A percentile compares a stretch with the other conserved stretches of the same genome.
Conservation (phyloP, 75 land plant species). For the Pseudotsuga menziesii region DNA sequence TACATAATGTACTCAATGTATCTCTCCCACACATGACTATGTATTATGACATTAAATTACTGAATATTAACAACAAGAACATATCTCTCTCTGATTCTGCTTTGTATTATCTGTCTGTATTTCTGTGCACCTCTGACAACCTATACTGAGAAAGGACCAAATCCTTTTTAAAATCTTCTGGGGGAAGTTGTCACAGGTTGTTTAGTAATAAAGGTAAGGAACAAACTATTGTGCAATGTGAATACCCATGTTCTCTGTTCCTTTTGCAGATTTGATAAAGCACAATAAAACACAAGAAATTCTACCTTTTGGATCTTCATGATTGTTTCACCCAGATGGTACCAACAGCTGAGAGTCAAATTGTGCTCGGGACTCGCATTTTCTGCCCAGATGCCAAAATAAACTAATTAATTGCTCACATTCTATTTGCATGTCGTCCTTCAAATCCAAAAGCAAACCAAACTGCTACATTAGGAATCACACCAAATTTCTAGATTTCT, state of each 20-base stretch:
- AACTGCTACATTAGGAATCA: neutral
- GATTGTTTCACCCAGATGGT: slow-evolving; percentile 82
- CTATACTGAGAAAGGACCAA: neutral
- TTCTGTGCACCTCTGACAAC: neutral
- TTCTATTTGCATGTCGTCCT: neutral
- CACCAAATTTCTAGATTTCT: neutral
- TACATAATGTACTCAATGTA: too few relatives aligned
- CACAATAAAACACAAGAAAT: neutral
- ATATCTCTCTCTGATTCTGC: too few relatives aligned
- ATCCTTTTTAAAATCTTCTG: neutral
- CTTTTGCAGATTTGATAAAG: neutral
- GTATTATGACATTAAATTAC: too few relatives aligned
- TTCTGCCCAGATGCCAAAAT: slow-evolving; percentile 33
- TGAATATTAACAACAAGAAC: too few relatives aligned
- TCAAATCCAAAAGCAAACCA: neutral
- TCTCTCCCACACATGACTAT: too few relatives aligned
- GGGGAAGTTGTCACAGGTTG: neutral
- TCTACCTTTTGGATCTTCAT: slow-evolving; percentile 85
- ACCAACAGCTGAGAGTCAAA: slow-evolving; percentile 64
- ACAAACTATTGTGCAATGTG: neutral
- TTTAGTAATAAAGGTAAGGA: neutral
- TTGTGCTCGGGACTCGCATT: slow-evolving; percentile 81
- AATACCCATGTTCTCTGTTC: neutral
- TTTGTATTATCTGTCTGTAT: too few relatives aligned
- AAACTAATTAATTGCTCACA: slow-evolving; percentile 4